Evolutionary conservation across 257 asterid species (phyloP), one percentile per base, ranked within the genome.

Genomic region (Coffea eugenioides): DNA sequence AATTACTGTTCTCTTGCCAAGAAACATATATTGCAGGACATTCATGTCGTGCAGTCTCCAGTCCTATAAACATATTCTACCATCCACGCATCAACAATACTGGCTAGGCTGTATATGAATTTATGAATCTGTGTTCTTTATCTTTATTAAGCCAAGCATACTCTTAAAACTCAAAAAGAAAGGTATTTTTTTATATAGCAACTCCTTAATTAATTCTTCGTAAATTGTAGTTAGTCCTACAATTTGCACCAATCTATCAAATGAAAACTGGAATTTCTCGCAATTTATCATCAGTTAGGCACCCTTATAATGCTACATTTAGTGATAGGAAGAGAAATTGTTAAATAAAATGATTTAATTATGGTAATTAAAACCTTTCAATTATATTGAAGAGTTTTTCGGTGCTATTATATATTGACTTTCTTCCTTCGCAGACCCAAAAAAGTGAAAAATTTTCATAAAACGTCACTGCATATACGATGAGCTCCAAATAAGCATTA

Each of bases 1-100:
- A 10, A 14, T 74, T 23, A 41, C 16, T 34, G 3, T 27, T 64
- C 46, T 15, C 46, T 64, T 8, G 73, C 80, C 64, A 64, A 56
- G 34, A 76, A 49, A 76, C 80, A 76, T 62, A 64, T 16, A 46
- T 39, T 39, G 0, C 65, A 45, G 49, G 80, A 45, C 80, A 46
- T 76, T 64, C 62, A 70, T 57, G 71, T 43, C 77, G n/a, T 59
- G 59, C 69, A 78, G 20, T 68, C 49, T 65, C 23, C 67, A 36
- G 59, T 25, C 57, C 56, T 39, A 54, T 43, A 69, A 69, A 70
- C n/a, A 23, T 64, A 25, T 14, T 45, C 12, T 20, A 43, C 10
- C 4, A n/a, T 39, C 11, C 3, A n/a, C 27, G 41, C 43, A 56
- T 23, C 51, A 20, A 51, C 31, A 21, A 10, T 52, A 5, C 73